phyloP scores from a whole-genome alignment of 768 basidiomycete genomes.

The Leccinum aurantiacum region DNA sequence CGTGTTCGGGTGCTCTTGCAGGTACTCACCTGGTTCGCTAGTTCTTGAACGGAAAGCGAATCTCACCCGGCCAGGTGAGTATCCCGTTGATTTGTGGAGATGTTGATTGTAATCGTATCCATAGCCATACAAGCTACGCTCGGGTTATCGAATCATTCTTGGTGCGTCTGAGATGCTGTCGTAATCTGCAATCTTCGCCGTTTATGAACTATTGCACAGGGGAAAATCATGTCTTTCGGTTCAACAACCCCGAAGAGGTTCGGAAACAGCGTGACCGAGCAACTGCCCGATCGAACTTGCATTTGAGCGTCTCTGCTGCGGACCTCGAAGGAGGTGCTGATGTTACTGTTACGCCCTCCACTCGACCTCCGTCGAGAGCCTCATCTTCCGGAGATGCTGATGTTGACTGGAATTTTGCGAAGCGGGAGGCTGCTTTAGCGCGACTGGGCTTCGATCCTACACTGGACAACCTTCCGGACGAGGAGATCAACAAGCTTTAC shows the following conservation, averaged over 20 bases:
- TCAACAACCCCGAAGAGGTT: constrained; percentile 94
- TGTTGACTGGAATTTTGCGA: constrained; percentile 97
- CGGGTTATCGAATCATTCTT: constrained; percentile 95
- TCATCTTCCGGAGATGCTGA: constrained; percentile 66
- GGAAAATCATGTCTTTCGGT: constrained; percentile 96
- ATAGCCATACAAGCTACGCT: constrained; percentile 79
- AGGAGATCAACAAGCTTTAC: constrained; percentile 90
- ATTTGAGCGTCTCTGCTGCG: constrained; percentile 60
- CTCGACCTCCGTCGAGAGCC: constrained; percentile 77
- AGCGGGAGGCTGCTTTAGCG: constrained; percentile 89
- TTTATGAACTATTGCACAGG: constrained; percentile 45
- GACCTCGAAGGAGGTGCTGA: constrained; percentile 56
- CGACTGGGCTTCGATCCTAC: constrained; percentile 85
- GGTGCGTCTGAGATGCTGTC: constrained; percentile 46
- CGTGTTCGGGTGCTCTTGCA: not conserved
- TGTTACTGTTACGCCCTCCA: constrained; percentile 41
- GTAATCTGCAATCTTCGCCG: not conserved
- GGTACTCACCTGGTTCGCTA: constrained; percentile 32
- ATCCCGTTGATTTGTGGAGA: not conserved
- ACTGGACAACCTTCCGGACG: constrained; percentile 90
- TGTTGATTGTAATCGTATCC: constrained; percentile 15
- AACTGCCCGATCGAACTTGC: constrained; percentile 67
- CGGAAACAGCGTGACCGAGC: constrained; percentile 87
- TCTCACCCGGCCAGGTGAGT: constrained; percentile 71
- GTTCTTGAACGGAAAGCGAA: constrained; percentile 94